Percentiles rank a stretch among this genome's conserved stretches.
phyloP scores from a whole-genome alignment of 805 yeast species.

The Nakazawaea holstii region DNA sequence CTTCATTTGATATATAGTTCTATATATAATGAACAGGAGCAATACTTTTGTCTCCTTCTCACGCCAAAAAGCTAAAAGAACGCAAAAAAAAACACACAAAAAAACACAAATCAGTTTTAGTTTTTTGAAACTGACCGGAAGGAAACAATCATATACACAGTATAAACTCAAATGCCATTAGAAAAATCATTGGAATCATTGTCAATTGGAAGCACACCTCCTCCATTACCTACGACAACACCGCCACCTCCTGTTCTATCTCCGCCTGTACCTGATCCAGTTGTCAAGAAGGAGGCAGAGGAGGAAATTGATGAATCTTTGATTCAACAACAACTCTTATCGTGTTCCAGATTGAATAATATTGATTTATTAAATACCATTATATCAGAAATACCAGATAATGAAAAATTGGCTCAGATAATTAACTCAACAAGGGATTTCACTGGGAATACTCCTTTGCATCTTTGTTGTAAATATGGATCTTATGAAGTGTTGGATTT shows the following conservation, averaged over 20 bases:
- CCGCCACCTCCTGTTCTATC: conserved; percentile 1
- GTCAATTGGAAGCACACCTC: background rate
- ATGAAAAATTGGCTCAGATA: conserved; percentile 34
- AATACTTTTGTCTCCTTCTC: too few relatives aligned
- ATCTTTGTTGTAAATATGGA: conserved; percentile 77
- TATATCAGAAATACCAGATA: conserved; percentile 31
- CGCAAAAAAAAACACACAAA: background rate
- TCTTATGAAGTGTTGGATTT: conserved; percentile 81
- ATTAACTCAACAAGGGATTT: conserved; percentile 73
- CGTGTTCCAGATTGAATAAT: conserved; percentile 85
- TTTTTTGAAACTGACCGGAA: too few relatives aligned
- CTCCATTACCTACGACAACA: conserved; percentile 3
- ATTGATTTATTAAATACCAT: conserved; percentile 54
- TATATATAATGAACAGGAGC: too few relatives aligned
- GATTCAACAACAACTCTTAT: conserved; percentile 72
- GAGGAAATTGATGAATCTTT: conserved; percentile 59
- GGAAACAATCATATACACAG: too few relatives aligned
- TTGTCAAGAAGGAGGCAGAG: background rate
- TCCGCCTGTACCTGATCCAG: background rate
- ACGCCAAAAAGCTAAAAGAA: too few relatives aligned
- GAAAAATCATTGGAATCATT: conserved; percentile 2
- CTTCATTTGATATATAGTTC: too few relatives aligned
- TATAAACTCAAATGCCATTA: background rate
- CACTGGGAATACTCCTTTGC: conserved; percentile 75
- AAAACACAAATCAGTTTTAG: too few relatives aligned